These are phyloP conservation scores for Parastagonospora nodorum DNA, from an alignment of 2,329 filamentous ascomycete genomes.

Conservation along the genomic window DNA sequence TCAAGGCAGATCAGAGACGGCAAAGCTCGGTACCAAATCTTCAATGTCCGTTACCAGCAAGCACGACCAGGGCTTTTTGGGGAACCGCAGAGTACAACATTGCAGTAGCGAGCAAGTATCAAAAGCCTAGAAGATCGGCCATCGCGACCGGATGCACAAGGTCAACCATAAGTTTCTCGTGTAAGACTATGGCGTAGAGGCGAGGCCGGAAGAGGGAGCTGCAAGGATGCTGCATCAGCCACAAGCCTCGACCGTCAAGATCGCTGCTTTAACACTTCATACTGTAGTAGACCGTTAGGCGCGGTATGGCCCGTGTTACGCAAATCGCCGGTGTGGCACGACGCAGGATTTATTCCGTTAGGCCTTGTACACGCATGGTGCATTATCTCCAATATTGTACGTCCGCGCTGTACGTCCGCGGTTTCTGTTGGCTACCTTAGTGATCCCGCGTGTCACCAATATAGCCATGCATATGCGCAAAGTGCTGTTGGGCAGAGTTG, in stretches of 20 bases:
- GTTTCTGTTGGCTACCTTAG: background rate
- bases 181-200: background rate
- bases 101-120: no score
- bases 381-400: slow-evolving; percentile 1
- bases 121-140: no score
- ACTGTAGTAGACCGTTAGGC: background rate
- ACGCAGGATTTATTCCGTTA: background rate
- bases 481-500: background rate
- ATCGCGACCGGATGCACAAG: no score
- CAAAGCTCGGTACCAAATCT: no score
- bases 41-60: no score
- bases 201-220: slow-evolving; percentile 2
- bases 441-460: background rate
- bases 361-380: background rate
- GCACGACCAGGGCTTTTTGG: no score
- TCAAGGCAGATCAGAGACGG: no score
- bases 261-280: background rate
- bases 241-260: background rate
- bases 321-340: background rate
- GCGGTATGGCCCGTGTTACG: background rate
- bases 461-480: background rate
- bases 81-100: no score
- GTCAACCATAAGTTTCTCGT: background rate
- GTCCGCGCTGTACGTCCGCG: background rate
- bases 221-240: slow-evolving; percentile 1